A percentile compares a stretch with the other conserved stretches of the same genome.
Conservation (phyloP, 2,329 filamentous ascomycete genomes). For the Colletotrichum viniferum region DNA sequence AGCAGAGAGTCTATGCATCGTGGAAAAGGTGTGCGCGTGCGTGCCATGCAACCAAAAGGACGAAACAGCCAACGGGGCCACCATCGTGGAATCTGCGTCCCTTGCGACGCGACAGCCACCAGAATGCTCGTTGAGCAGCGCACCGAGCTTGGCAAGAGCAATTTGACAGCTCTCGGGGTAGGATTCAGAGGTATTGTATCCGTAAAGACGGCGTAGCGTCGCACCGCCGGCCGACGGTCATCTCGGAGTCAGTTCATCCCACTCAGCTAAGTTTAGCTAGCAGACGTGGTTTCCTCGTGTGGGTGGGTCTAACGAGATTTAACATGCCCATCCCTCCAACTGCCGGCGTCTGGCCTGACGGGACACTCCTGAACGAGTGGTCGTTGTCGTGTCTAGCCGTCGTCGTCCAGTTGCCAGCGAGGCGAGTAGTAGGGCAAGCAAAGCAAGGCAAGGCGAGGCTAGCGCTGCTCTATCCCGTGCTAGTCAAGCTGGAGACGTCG, state of each 20-base stretch:
- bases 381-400: not conserved
- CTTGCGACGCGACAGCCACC: not conserved
- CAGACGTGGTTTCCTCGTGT: slow-evolving; percentile 19
- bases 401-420: not conserved
- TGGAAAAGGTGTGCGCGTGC: not conserved
- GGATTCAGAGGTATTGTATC: not conserved
- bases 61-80: not conserved
- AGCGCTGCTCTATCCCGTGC: not conserved
- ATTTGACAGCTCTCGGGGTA: not conserved
- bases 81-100: not conserved
- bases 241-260: slow-evolving; percentile 21
- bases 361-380: not conserved
- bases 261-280: slow-evolving; percentile 19
- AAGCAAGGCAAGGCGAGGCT: not conserved
- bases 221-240: slow-evolving; percentile 2
- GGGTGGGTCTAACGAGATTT: slow-evolving; percentile 22
- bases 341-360: slow-evolving; percentile 1
- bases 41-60: not conserved
- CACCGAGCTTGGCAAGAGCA: not conserved
- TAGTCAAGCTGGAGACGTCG: not conserved
- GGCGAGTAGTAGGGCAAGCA: not conserved
- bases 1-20: not conserved
- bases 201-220: not conserved
- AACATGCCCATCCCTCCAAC: slow-evolving; percentile 19
- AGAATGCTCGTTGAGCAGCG: not conserved